Base-by-base conservation (phyloP, 805 yeast genomes). In the Candida insectalens region DNA sequence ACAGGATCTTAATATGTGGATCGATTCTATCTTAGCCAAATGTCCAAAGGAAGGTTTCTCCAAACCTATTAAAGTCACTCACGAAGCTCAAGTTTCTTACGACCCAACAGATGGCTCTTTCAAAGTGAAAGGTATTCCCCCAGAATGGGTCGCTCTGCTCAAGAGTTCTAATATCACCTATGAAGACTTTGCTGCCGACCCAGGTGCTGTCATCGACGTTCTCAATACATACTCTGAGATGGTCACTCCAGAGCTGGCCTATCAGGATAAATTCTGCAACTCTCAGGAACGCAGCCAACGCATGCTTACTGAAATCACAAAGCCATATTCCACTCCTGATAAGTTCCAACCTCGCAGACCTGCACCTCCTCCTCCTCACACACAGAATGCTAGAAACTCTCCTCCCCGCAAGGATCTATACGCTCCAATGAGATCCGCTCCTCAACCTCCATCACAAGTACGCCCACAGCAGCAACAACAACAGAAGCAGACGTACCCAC, bases 61-160 rank as follows among this genome's bases (percentile, higher is more conserved):
- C 3, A 78, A 77, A 26, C 99, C 99, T 6, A 83, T 89, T 13
- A 88, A 89, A 55, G 89, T 89, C 56, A 85, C 95, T 8, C 98
- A 94, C 54, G 83, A 79, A 50, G 96, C 88, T 13, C 92, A 83
- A 53, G 89, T 83, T 18, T 88, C 88, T 1, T 82, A 79, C 48
- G 94, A 83, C 53, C 89, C 92, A 4, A 77, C 82, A 19, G 70
- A 68, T 45, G 79, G 79, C 14, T 67, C 65, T 35, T 68, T 71
- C 44, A 67, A 72, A 14, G 74, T 73, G 6, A 61, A 71, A 35
- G 57, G 57, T 18, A 50, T 52, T n/a, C 77, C 78, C 1, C 74
- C 72, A 17, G 67, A 72, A 29, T 72, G 78, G 79, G 63, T 69
- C 39, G 65, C 60, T 26, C 53, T 72, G 44, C 60, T 73, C 28